Percentiles rank a stretch among this genome's conserved stretches.
These are phyloP conservation scores for Eutypa lata DNA, from an alignment of 2,329 filamentous ascomycete genomes.

Conservation along the genomic window DNA sequence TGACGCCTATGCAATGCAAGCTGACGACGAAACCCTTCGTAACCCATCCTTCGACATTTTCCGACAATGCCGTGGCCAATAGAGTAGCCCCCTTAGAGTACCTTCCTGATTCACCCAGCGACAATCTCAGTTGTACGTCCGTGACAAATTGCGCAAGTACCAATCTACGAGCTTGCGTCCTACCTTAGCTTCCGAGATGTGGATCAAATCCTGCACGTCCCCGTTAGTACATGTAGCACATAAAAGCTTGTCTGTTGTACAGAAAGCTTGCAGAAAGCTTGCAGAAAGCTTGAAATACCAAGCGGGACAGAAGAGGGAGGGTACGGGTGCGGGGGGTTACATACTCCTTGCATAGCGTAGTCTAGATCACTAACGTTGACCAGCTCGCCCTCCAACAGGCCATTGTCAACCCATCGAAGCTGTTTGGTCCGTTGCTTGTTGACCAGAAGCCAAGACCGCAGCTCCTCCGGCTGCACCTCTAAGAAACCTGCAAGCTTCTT, in stretches of 20 bases:
- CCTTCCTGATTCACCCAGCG: constrained; percentile 2
- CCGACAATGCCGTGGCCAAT: constrained; percentile 10
- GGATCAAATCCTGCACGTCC: constrained; percentile 75
- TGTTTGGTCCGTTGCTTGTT: constrained; percentile 99
- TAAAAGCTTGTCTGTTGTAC: constrained; percentile 21
- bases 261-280: constrained; percentile 10
- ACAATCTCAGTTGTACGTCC: constrained; percentile 71
- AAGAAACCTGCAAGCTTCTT: constrained; percentile 98
- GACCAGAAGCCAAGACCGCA: constrained; percentile 88
- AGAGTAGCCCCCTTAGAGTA: neutral
- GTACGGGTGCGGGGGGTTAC: constrained; percentile 33
- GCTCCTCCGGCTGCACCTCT: constrained; percentile 92
- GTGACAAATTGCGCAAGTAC: constrained; percentile 95
- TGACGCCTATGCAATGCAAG: constrained; percentile 39
- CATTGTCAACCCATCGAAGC: constrained; percentile 87
- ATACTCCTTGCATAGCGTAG: constrained; percentile 91
- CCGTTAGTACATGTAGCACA: constrained; percentile 21
- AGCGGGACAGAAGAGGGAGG: constrained; percentile 1
- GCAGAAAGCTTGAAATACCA: constrained; percentile 5
- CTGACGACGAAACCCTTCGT: constrained; percentile 28
- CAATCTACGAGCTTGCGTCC: constrained; percentile 96
- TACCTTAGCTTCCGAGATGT: constrained; percentile 98
- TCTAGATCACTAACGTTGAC: constrained; percentile 94
- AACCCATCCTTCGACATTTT: constrained; percentile 20
- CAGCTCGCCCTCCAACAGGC: constrained; percentile 85